phyloP scores from a whole-genome alignment of 257 asterid species.

The Echium plantagineum region DNA sequence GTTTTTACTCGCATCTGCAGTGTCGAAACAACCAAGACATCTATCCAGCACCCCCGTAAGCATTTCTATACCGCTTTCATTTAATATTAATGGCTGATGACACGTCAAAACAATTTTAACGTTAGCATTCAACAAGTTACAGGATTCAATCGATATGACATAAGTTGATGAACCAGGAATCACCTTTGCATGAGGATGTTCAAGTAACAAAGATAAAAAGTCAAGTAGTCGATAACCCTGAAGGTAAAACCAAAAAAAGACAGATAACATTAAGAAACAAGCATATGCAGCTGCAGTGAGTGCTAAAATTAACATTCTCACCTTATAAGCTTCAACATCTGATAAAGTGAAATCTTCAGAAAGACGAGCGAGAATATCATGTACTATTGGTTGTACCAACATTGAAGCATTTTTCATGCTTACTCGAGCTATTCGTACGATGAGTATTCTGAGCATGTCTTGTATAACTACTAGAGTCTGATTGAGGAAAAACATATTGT shows the following conservation, averaged over 20 bases:
- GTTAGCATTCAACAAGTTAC: slow-evolving; percentile 5
- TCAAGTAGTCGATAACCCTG: slow-evolving; percentile 65
- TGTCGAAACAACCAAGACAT: slow-evolving; percentile 41
- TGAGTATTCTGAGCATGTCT: slow-evolving; percentile 74
- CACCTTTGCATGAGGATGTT: slow-evolving; percentile 94
- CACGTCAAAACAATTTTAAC: slow-evolving; percentile 15
- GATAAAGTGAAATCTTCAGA: slow-evolving; percentile 40
- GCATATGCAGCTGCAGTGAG: slow-evolving; percentile 10
- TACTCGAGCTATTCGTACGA: slow-evolving; percentile 64
- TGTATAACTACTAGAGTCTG: slow-evolving; percentile 46
- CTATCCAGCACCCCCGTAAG: slow-evolving; percentile 53
- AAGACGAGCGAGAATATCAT: slow-evolving; percentile 46
- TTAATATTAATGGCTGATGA: slow-evolving; percentile 56
- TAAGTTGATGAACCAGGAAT: slow-evolving; percentile 1
- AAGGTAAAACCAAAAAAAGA: slow-evolving; percentile 19
- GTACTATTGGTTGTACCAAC: slow-evolving; percentile 55
- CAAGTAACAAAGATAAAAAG: slow-evolving; percentile 64
- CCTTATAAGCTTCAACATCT: slow-evolving; percentile 78
- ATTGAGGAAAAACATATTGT: slow-evolving; percentile 2
- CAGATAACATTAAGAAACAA: slow-evolving; percentile 8
- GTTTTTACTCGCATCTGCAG: slow-evolving; percentile 24
- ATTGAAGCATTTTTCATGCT: slow-evolving; percentile 55
- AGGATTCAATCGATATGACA: not conserved
- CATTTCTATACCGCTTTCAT: slow-evolving; percentile 58
- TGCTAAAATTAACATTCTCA: slow-evolving; percentile 6